Evolutionary conservation across 345 rosid species (phyloP).

Genomic region (Balakata baccata): DNA sequence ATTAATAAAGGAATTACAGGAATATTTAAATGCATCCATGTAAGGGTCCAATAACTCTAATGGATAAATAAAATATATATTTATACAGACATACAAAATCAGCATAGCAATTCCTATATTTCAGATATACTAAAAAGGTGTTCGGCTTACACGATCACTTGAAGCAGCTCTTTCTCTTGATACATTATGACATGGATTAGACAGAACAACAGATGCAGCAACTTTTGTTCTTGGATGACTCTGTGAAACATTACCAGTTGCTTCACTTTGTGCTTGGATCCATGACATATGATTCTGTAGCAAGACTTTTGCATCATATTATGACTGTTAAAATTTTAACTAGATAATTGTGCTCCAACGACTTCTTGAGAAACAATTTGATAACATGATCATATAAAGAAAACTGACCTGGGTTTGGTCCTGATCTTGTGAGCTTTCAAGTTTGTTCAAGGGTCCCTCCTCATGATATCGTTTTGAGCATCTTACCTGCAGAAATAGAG

Average conservation of each 20-base stretch:
- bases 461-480: conserved; percentile 22
- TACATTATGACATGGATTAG: conserved; percentile 10
- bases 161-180: conserved; percentile 21
- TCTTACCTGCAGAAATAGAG: conserved; percentile 20
- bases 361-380: background rate
- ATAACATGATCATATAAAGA: background rate
- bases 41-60: background rate
- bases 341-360: conserved; percentile 4
- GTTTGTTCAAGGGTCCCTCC: conserved; percentile 9
- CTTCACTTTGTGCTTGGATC: conserved; percentile 19
- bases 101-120: background rate
- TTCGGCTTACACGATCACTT: conserved; percentile 33
- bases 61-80: too few relatives aligned
- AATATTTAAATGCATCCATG: background rate
- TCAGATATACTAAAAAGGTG: conserved; percentile 6
- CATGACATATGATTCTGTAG: conserved; percentile 23
- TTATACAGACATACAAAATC: background rate
- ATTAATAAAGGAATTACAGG: conserved; percentile 8
- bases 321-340: background rate
- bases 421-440: conserved; percentile 16
- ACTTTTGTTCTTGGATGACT: conserved; percentile 23
- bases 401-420: conserved; percentile 30
- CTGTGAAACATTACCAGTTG: conserved; percentile 13
- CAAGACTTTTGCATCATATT: conserved; percentile 15
- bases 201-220: conserved; percentile 20